A percentile compares a stretch with the other conserved stretches of the same genome.
Conservation (phyloP, 2,329 filamentous ascomycete species). For the Akanthomyces lecanii region DNA sequence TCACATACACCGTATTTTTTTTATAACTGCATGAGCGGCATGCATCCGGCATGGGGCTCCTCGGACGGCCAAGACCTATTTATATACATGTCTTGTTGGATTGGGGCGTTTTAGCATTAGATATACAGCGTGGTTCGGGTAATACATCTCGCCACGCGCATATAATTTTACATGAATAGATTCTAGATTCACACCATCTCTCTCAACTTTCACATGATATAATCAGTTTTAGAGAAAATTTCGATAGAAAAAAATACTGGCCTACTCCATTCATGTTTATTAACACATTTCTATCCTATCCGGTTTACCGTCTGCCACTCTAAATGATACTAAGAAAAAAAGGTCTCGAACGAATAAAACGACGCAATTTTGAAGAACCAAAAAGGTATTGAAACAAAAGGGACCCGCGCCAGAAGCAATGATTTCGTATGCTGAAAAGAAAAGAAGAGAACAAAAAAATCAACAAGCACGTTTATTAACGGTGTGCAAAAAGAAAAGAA, state of each 20-base stretch:
- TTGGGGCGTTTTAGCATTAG: not conserved
- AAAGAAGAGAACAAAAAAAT: not conserved
- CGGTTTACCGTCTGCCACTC: not conserved
- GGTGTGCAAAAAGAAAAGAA: not conserved
- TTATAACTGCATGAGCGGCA: not conserved
- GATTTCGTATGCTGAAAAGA: not conserved
- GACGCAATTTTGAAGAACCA: not conserved
- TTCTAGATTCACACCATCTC: not conserved
- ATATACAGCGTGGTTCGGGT: not conserved
- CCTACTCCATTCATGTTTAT: not conserved
- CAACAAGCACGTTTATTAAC: not conserved
- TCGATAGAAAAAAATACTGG: too few relatives aligned
- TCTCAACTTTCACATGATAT: too few relatives aligned
- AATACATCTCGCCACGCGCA: not conserved
- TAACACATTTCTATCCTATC: not conserved
- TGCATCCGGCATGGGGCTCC: not conserved
- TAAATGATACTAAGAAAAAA: not conserved
- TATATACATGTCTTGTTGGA: not conserved
- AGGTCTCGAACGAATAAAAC: not conserved
- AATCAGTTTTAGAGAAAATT: too few relatives aligned
- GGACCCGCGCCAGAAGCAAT: not conserved
- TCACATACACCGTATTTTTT: not conserved
- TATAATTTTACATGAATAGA: conserved; percentile 4
- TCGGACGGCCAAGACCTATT: not conserved
- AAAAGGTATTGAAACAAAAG: not conserved